Evolutionary conservation across 1,284 basidiomycete species (phyloP).

Genomic region (Pterulicium gracile): DNA sequence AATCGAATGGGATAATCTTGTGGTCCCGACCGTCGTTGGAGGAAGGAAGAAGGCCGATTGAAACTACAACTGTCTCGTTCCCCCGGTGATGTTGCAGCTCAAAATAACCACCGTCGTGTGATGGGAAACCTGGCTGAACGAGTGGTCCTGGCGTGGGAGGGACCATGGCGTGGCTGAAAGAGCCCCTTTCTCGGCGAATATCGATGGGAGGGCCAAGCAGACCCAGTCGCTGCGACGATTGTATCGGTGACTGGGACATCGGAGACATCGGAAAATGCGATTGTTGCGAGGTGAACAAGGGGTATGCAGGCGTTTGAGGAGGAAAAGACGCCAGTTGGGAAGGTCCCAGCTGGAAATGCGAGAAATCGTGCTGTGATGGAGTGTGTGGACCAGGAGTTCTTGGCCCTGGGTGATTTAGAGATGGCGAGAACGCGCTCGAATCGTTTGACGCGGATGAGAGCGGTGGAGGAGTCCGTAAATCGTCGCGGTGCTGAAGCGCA

Average conservation of each 20-base stretch:
- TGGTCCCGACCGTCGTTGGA: constrained; percentile 21
- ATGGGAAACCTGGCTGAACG: constrained; percentile 14
- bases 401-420: background rate
- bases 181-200: constrained; percentile 42
- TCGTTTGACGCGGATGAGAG: background rate
- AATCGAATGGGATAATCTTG: constrained; percentile 59
- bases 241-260: constrained; percentile 42
- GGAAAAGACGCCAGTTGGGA: too few relatives aligned
- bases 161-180: constrained; percentile 10
- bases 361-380: constrained; percentile 16
- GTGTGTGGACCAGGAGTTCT: constrained; percentile 12
- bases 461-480: background rate
- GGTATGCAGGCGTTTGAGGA: constrained; percentile 55
- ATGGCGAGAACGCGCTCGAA: background rate
- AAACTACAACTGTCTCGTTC: constrained; percentile 57
- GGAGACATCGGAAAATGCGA: constrained; percentile 36
- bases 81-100: constrained; percentile 10
- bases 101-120: constrained; percentile 6
- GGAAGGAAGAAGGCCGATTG: constrained; percentile 50
- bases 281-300: constrained; percentile 45
- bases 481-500: background rate
- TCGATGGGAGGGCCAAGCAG: constrained; percentile 45
- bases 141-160: constrained; percentile 32
- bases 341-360: constrained; percentile 7
- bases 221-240: constrained; percentile 15